A percentile compares a stretch with the other conserved stretches of the same genome.
Evolutionary conservation across 148 eudicot species (phyloP).

Genomic region (Rhododendron molle): DNA sequence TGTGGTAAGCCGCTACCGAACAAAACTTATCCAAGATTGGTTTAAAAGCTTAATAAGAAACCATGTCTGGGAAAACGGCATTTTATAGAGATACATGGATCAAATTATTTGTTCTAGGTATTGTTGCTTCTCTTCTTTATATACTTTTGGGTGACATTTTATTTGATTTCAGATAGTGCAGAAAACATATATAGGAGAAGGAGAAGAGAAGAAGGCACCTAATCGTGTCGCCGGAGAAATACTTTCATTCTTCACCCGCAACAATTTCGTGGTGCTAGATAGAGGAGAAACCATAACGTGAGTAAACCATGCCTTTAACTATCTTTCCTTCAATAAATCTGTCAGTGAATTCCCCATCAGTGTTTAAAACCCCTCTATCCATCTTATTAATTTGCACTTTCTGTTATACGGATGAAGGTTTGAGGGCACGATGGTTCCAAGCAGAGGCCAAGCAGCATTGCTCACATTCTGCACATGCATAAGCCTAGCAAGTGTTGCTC

Average conservation of each 20-base stretch:
- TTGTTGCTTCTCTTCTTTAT: not conserved
- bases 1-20: too few relatives aligned
- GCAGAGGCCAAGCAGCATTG: slow-evolving; percentile 90
- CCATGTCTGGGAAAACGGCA: not conserved
- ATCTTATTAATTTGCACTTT: not conserved
- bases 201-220: slow-evolving; percentile 49
- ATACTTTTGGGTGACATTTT: not conserved
- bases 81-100: not conserved
- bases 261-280: slow-evolving; percentile 77
- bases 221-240: slow-evolving; percentile 85
- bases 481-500: slow-evolving; percentile 84
- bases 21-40: too few relatives aligned
- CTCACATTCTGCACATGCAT: slow-evolving; percentile 93
- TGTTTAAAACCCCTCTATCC: not conserved
- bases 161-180: slow-evolving; percentile 54
- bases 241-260: slow-evolving; percentile 85
- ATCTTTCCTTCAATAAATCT: not conserved
- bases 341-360: not conserved
- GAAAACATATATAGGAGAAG: slow-evolving; percentile 66
- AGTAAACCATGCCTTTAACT: slow-evolving; percentile 26
- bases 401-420: slow-evolving; percentile 35
- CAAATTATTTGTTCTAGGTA: not conserved
- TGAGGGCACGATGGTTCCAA: slow-evolving; percentile 91
- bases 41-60: too few relatives aligned
- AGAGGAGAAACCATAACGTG: slow-evolving; percentile 95